Base-by-base conservation (phyloP, 2,329 filamentous ascomycete genomes). In the Lasiodiplodia hormozganensis region DNA sequence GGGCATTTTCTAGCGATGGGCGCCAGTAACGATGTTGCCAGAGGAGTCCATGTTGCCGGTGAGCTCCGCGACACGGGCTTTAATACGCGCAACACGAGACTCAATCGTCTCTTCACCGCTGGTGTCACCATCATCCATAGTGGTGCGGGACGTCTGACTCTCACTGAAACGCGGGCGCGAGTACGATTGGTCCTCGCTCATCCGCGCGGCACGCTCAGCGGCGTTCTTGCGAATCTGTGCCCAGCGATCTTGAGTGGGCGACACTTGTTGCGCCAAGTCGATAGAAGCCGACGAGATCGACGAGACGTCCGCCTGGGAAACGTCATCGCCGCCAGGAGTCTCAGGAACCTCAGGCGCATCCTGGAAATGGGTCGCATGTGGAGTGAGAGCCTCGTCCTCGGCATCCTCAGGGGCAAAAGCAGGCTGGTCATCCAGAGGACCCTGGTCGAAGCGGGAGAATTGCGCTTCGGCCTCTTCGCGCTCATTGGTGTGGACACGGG, bases 91-190 rank as follows among this genome's bases (percentile, higher is more conserved):
- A 69, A 98, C 96, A 72, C 96, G 92, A 60, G 94, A 94, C 81
- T 99, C 96, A 75, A 98, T 98, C 43, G 94, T 96, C 85, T 97
- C 95, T 86, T 98, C 95, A 68, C 92, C 94, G 76, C 92, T 97
- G n/a, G 92, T 96, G 73, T 97, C 93, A n/a, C 87, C 89, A 74
- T 96, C 93, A 71, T 95, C 93, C 28, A 49, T 43, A 4, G 60
- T 64, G 21, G 86, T 89, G 69, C 90, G 89, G 8, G 85, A 75
- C 82, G 87, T 80, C 68, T 80, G 78, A 70, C 82, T 84, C 73
- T 88, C 84, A 53, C 83, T 86, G 54, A 85, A 85, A 49, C 85
- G 85, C 8, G 67, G 67, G 47, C 67, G 60, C 21, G 58, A 36
- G 31, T 47, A 56, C 72, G 78, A 80, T 71, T 89, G 87, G 74